phyloP scores from a whole-genome alignment of 169 alveolate genomes.

The Plasmodium gonderi region DNA sequence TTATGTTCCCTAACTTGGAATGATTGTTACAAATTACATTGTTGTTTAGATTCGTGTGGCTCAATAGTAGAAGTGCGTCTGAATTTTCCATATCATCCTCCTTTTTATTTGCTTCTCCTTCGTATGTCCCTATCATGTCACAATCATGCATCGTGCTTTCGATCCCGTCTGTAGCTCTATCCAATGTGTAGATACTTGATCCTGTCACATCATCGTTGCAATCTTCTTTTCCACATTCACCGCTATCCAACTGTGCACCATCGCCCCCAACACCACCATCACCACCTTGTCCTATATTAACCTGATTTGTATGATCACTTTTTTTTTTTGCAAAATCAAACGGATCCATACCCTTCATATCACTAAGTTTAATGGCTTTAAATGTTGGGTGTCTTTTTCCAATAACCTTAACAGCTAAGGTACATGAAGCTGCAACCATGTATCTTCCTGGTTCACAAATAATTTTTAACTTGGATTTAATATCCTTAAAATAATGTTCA shows the following conservation, averaged over 20 bases:
- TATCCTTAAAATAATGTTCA: slow-evolving; percentile 48
- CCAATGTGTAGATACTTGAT: too few species aligned
- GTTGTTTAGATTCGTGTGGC: not conserved
- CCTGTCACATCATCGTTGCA: not conserved
- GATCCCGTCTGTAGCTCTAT: not conserved
- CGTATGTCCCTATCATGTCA: slow-evolving; percentile 1
- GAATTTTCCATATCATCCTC: not conserved
- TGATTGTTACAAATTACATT: not conserved
- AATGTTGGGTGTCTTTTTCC: slow-evolving; percentile 70
- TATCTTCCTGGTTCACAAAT: slow-evolving; percentile 74
- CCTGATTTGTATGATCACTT: too few species aligned
- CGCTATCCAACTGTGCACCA: too few species aligned
- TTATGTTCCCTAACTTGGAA: slow-evolving; percentile 62
- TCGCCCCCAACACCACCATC: too few species aligned
- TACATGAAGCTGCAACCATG: slow-evolving; percentile 49
- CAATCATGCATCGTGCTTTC: not conserved
- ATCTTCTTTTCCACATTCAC: not conserved
- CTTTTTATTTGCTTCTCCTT: not conserved
- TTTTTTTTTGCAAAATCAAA: not conserved
- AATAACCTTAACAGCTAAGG: slow-evolving; percentile 51
- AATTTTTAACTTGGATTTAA: slow-evolving; percentile 6
- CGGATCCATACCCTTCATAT: not conserved
- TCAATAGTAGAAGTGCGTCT: not conserved
- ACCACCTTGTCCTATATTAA: not conserved
- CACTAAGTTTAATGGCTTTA: not conserved